Base-by-base conservation (phyloP, 805 yeast genomes). In the Ogataea kodamae region DNA sequence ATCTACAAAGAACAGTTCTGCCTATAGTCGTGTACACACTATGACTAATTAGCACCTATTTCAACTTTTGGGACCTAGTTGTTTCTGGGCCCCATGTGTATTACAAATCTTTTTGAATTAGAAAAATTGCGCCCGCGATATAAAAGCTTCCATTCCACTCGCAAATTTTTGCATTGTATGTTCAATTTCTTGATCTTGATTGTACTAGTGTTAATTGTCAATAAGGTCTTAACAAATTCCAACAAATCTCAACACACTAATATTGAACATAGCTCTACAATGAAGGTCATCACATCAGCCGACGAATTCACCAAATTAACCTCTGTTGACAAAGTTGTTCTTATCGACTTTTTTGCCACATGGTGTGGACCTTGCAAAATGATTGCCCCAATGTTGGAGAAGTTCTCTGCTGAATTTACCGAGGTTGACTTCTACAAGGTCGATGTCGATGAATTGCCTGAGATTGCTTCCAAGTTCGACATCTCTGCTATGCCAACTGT, bases 351-450 rank as follows among this genome's bases (percentile, higher is more conserved):
- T 71, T 89, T 76, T 59, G 97, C 97, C 53, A 78, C 89, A 43
- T 92, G 97, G 97, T 90, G 98, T 67, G 97, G 97, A 51, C 97
- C 98, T 43, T 90, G 98, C 74, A 92, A 90, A 75, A 85, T 85
- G 78, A 82, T 92, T 65, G 89, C 96, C 36, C 98, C 98, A 52
- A 68, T 86, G 68, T 68, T 90, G 51, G 95, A 89, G 58, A 81
- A 82, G 62, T 81, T 89, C 56, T 68, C 88, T 25, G 61, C 64
- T 28, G 76, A 79, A 61, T 80, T 79, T 75, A 45, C 78, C 18
- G 64, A 68, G 35, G 86, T 81, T 50, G 74, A 71, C 50, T 90
- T 92, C 74, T 72, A 74, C 76, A 88, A 90, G 74, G 78, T 92
- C 35, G 97, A 90, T 57, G 95, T 89, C 45, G 97, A 92, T 59